Evolutionary conservation across 139 green algal species (phyloP).

Genomic region (Haematococcus lacustris): DNA sequence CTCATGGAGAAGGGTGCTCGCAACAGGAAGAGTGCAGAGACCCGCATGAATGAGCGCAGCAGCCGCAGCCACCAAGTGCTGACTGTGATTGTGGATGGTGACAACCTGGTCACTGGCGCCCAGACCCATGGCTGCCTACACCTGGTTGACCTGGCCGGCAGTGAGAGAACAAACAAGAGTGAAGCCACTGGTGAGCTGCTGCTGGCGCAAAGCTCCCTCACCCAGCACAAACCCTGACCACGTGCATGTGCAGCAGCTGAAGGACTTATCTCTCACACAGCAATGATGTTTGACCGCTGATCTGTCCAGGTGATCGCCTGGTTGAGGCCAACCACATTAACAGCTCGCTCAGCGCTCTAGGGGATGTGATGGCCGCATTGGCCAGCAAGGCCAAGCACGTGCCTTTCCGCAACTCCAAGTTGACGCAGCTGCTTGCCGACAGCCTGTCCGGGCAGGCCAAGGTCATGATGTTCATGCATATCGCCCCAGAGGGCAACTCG

Average conservation of each 20-base stretch:
- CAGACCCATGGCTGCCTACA: slow-evolving; percentile 59
- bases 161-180: slow-evolving; percentile 66
- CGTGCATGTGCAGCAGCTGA: no score
- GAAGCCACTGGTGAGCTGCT: slow-evolving; percentile 66
- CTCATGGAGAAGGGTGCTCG: slow-evolving; percentile 65
- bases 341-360: slow-evolving; percentile 67
- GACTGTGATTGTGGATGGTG: slow-evolving; percentile 60
- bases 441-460: slow-evolving; percentile 68
- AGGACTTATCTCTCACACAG: no score
- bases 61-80: slow-evolving; percentile 55
- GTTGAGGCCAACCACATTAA: slow-evolving; percentile 85
- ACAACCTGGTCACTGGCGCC: slow-evolving; percentile 33
- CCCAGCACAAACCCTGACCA: no score
- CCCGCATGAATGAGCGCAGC: slow-evolving; percentile 84
- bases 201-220: no score
- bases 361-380: slow-evolving; percentile 76
- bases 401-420: slow-evolving; percentile 86
- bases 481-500: slow-evolving; percentile 71
- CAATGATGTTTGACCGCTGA: no score
- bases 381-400: slow-evolving; percentile 64
- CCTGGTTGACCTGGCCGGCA: slow-evolving; percentile 73
- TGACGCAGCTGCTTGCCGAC: slow-evolving; percentile 86
- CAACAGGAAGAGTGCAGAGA: slow-evolving; percentile 64
- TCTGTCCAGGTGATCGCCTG: slow-evolving; percentile 67
- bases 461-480: slow-evolving; percentile 91